A percentile compares a stretch with the other conserved stretches of the same genome.
These are phyloP conservation scores for Clonostachys byssicola DNA, from an alignment of 2,329 filamentous ascomycete species.

Conservation along the genomic window DNA sequence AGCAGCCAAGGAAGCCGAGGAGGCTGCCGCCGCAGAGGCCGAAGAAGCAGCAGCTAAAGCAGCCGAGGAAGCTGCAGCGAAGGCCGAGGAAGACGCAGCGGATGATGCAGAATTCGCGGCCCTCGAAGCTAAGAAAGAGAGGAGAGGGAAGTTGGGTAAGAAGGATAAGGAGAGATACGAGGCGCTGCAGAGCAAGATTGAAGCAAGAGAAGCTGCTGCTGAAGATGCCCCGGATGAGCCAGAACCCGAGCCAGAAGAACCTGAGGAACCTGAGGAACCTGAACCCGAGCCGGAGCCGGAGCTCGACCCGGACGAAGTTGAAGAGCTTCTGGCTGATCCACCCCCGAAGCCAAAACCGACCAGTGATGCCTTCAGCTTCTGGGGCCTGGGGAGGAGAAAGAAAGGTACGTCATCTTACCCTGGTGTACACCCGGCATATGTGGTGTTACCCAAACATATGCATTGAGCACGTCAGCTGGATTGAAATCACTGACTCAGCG, in stretches of 20 bases:
- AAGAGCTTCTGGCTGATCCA: conserved; percentile 29
- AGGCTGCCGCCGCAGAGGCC: conserved; percentile 20
- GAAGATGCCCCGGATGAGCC: conserved; percentile 18
- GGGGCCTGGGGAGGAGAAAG: conserved; percentile 44
- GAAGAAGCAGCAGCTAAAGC: conserved; percentile 28
- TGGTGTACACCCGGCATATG: too few species aligned
- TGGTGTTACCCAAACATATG: not conserved
- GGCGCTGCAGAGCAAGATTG: conserved; percentile 8
- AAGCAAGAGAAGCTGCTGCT: conserved; percentile 5
- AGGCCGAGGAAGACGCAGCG: conserved; percentile 16
- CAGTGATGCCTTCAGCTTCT: conserved; percentile 50
- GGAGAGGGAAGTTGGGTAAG: conserved; percentile 13
- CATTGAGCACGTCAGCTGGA: conserved; percentile 8
- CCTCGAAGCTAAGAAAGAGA: conserved; percentile 21
- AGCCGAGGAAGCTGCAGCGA: conserved; percentile 25
- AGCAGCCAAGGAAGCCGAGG: conserved; percentile 30
- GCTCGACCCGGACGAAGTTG: conserved; percentile 34
- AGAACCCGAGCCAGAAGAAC: conserved; percentile 13
- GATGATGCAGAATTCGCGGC: conserved; percentile 12
- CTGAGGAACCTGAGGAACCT: conserved; percentile 30
- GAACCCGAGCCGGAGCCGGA: conserved; percentile 16
- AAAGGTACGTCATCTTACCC: conserved; percentile 28
- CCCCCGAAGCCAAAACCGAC: conserved; percentile 13
- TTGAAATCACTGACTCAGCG: conserved; percentile 45
- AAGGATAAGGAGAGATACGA: conserved; percentile 18